Percentiles rank a stretch among this genome's conserved stretches.
These are phyloP conservation scores for Nosema muscidifuracis DNA, from an alignment of 371 early-diverging fungal species.

Conservation along the genomic window DNA sequence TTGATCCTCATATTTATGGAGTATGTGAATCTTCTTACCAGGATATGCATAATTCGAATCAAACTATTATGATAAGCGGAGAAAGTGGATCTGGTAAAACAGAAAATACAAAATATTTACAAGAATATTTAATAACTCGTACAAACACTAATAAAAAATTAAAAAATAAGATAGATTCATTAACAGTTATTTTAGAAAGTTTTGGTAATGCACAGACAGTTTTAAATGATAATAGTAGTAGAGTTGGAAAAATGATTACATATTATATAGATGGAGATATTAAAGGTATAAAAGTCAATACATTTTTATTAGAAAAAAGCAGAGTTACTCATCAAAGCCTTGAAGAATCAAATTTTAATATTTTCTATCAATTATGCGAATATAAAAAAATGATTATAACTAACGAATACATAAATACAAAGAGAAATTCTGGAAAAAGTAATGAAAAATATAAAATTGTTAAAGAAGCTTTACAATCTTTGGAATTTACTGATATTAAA, in stretches of 20 bases:
- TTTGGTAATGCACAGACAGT: slow-evolving; percentile 71
- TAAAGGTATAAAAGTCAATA: slow-evolving; percentile 71
- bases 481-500: slow-evolving; percentile 69
- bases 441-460: slow-evolving; percentile 66
- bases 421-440: slow-evolving; percentile 64
- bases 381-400: slow-evolving; percentile 39
- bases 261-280: slow-evolving; percentile 79
- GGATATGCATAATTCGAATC: slow-evolving; percentile 27
- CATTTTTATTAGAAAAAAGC: slow-evolving; percentile 74
- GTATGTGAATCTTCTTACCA: slow-evolving; percentile 44
- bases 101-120: slow-evolving; percentile 56
- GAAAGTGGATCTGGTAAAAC: slow-evolving; percentile 63
- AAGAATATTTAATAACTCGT: slow-evolving; percentile 53
- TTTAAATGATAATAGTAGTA: slow-evolving; percentile 69
- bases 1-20: slow-evolving; percentile 52
- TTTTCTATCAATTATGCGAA: slow-evolving; percentile 68
- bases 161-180: slow-evolving; percentile 11
- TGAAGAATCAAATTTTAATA: slow-evolving; percentile 77
- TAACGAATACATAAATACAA: slow-evolving; percentile 59
- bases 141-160: slow-evolving; percentile 12
- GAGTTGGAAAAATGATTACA: slow-evolving; percentile 74
- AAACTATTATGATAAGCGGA: slow-evolving; percentile 61
- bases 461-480: slow-evolving; percentile 65
- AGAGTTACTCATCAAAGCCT: slow-evolving; percentile 66
- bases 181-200: slow-evolving; percentile 65